Base-by-base conservation (phyloP, 306 rosid genomes). In the Fagus crenata region DNA sequence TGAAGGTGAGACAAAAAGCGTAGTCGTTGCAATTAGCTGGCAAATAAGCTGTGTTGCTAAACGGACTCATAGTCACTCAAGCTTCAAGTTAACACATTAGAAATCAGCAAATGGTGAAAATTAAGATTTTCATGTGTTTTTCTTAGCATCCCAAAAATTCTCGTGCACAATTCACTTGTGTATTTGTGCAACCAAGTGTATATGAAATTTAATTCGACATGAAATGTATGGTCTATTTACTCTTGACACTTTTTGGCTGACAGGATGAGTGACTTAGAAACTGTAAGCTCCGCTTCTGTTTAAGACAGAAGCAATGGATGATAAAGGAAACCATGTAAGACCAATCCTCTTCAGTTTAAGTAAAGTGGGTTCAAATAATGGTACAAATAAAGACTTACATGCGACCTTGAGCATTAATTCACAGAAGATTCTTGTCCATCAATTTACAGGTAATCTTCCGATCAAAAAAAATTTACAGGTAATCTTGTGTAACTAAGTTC, bases 81-180 rank as follows among this genome's bases (percentile, higher is more conserved):
- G 33, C 64, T 58, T 58, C 64, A 22, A 56, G 36, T 56, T 56
- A 56, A 58, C 64, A 28, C 64, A 28, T 58, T 58, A 58, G 64
- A 58, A 28, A 58, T 8, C 64, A 58, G 35, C 4, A 32, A 46
- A 46, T 46, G 31, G 33, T 58, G 6, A 58, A 58, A 58, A 28
- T 28, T 35, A 58, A 58, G 33, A 22, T 9, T 58, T 58, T 2
- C 36, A 58, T 58, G 64, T 58, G 64, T 58, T 58, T 58, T 58
- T 28, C n/a, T n/a, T 4, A 18, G 35, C 64, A 58, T 58, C 64
- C 13, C 36, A 7, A 58, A 58, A 28, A 18, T 18, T 17, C 28
- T 55, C 35, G 2, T 28, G 14, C 14, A 28, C 14, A 18, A 7
- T 7, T 58, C 22, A 9, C 11, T 7, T 58, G 31, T 18, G 14